A percentile compares a stretch with the other conserved stretches of the same genome.
These are phyloP conservation scores for Aspergillus bertholletiae DNA, from an alignment of 495 filamentous ascomycete genomes.

Conservation along the genomic window DNA sequence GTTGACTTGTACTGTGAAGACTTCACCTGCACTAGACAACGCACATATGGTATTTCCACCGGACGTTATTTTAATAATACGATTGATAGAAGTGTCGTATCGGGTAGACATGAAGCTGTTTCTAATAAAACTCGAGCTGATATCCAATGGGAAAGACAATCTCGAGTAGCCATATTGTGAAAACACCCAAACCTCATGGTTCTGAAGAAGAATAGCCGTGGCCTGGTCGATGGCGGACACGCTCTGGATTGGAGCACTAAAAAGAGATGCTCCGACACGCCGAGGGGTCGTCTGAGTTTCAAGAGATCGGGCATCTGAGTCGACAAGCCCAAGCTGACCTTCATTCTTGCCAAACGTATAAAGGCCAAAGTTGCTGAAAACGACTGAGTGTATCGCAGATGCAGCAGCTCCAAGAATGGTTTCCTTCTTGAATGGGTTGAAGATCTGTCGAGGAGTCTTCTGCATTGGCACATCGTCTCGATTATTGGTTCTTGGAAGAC, in stretches of 20 bases:
- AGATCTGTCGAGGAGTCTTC: conserved; percentile 78
- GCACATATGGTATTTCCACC: conserved; percentile 90
- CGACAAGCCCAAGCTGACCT: conserved; percentile 89
- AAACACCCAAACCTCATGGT: conserved; percentile 87
- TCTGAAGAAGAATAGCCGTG: conserved; percentile 79
- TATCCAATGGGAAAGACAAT: conserved; percentile 73
- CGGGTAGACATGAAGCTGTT: conserved; percentile 63
- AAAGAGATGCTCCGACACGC: conserved; percentile 82
- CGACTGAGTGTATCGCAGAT: conserved; percentile 89
- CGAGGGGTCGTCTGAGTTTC: conserved; percentile 77
- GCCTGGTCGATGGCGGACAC: conserved; percentile 89
- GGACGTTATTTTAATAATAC: conserved; percentile 70
- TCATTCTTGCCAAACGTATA: conserved; percentile 97
- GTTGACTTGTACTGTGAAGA: conserved; percentile 76
- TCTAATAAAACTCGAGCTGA: conserved; percentile 64
- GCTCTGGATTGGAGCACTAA: conserved; percentile 70
- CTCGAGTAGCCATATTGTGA: conserved; percentile 90
- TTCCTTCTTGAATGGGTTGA: conserved; percentile 86
- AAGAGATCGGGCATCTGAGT: conserved; percentile 88
- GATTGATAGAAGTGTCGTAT: conserved; percentile 60
- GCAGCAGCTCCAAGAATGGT: conserved; percentile 76
- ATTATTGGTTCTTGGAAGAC: conserved; percentile 50
- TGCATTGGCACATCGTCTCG: conserved; percentile 75
- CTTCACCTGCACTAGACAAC: conserved; percentile 74
- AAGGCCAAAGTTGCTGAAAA: conserved; percentile 73